phyloP scores from a whole-genome alignment of 495 filamentous ascomycete genomes.

The Emericellopsis terricola region DNA sequence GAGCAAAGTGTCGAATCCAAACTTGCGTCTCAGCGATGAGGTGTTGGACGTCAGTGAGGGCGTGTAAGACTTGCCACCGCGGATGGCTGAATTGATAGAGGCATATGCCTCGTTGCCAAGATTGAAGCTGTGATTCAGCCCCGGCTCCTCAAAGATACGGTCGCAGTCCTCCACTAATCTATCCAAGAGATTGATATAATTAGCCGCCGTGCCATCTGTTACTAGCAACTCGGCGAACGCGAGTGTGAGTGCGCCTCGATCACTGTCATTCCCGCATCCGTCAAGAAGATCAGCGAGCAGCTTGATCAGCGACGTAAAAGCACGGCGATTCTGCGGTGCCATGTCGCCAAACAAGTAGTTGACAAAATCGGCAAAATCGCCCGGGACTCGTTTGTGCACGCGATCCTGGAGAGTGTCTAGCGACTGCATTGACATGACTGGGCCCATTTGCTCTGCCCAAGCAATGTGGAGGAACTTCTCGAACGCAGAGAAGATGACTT shows the following conservation, averaged over 20 bases:
- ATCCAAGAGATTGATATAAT: conserved; percentile 83
- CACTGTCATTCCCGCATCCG: conserved; percentile 85
- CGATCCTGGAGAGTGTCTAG: conserved; percentile 55
- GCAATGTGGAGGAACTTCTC: conserved; percentile 82
- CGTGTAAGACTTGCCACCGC: conserved; percentile 25
- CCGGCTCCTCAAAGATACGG: conserved; percentile 55
- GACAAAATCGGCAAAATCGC: conserved; percentile 78
- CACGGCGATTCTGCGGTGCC: conserved; percentile 82
- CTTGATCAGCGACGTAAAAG: conserved; percentile 67
- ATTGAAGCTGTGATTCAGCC: conserved; percentile 11
- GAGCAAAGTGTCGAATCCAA: conserved; percentile 57
- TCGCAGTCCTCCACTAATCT: conserved; percentile 86
- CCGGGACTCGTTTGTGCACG: conserved; percentile 52
- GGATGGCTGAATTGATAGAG: conserved; percentile 23
- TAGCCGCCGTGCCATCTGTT: conserved; percentile 53
- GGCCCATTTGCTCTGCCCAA: conserved; percentile 79
- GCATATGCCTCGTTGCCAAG: conserved; percentile 19
- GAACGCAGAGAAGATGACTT: conserved; percentile 85
- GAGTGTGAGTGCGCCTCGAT: conserved; percentile 74
- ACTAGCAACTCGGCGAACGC: conserved; percentile 83
- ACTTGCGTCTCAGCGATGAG: conserved; percentile 68
- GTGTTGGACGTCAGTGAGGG: conserved; percentile 44
- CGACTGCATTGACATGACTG: conserved; percentile 46
- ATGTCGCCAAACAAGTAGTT: conserved; percentile 56
- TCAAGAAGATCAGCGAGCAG: conserved; percentile 80